A percentile compares a stretch with the other conserved stretches of the same genome.
phyloP scores from a whole-genome alignment of 768 basidiomycete species.

The Mycena maculata region DNA sequence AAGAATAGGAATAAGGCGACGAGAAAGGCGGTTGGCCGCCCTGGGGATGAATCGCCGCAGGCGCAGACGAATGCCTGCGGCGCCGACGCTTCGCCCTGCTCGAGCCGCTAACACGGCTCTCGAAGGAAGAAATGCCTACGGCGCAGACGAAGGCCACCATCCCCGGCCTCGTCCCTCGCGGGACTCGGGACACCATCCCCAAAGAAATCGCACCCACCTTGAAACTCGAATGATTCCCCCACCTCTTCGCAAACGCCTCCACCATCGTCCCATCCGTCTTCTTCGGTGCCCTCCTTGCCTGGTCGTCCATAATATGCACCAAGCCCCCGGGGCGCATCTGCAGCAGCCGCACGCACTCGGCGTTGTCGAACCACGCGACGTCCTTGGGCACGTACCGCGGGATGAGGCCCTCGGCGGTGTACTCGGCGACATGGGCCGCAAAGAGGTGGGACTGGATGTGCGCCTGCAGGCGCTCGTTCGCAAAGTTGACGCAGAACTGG shows the following conservation, averaged over 20 bases:
- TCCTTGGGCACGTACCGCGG: constrained; percentile 65
- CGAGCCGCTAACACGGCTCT: no score
- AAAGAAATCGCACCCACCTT: no score
- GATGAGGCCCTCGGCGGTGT: constrained; percentile 80
- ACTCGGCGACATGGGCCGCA: constrained; percentile 85
- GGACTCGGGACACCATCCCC: no score
- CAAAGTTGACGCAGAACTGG: constrained; percentile 96
- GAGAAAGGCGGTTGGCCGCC: no score
- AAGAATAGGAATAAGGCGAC: no score
- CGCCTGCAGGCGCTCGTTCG: constrained; percentile 90
- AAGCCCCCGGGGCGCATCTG: constrained; percentile 91
- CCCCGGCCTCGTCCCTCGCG: no score
- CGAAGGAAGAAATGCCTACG: no score
- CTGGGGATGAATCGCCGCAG: no score
- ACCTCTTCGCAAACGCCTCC: constrained; percentile 92
- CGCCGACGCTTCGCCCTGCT: no score
- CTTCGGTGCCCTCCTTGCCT: constrained; percentile 85
- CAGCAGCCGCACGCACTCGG: constrained; percentile 88
- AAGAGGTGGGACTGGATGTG: constrained; percentile 86
- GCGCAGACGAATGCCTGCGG: no score
- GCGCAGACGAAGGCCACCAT: no score
- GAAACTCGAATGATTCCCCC: constrained; percentile 94
- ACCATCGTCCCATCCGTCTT: constrained; percentile 96
- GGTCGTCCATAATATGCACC: constrained; percentile 98
- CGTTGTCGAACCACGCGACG: constrained; percentile 88